Conservation (phyloP, 208 protist genomes). For the Trypanosoma brucei region DNA sequence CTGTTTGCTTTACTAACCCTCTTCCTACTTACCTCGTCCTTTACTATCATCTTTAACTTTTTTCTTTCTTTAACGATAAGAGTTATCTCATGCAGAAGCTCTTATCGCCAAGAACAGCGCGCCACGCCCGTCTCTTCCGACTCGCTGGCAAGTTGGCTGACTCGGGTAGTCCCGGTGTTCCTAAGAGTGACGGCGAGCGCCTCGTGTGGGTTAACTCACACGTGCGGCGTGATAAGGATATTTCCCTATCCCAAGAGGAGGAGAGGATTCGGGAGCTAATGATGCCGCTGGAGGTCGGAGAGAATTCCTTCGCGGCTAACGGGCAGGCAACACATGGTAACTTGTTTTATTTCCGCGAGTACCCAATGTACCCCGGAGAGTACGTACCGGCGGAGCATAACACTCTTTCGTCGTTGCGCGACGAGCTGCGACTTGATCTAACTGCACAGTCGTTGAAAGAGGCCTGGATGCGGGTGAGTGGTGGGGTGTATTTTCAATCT, state of each 20-base stretch:
- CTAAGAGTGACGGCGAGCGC: constrained; percentile 68
- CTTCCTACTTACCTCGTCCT: too few relatives aligned
- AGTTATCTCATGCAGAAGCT: constrained; percentile 62
- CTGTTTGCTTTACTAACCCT: too few relatives aligned
- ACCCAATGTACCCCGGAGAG: constrained; percentile 89
- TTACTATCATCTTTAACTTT: too few relatives aligned
- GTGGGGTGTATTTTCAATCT: constrained; percentile 71
- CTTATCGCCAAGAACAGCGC: constrained; percentile 82
- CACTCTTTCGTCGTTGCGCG: constrained; percentile 77
- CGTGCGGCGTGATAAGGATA: constrained; percentile 61
- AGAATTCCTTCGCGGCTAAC: constrained; percentile 55
- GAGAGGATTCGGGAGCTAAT: constrained; percentile 57
- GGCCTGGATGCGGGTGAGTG: constrained; percentile 85
- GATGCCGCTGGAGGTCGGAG: constrained; percentile 63
- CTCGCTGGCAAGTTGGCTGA: constrained; percentile 36
- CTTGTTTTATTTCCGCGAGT: constrained; percentile 88
- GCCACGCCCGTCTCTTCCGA: constrained; percentile 84
- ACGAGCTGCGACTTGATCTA: constrained; percentile 75
- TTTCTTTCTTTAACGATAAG: too few relatives aligned
- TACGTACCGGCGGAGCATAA: constrained; percentile 87
- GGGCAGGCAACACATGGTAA: constrained; percentile 80
- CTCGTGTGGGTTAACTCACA: constrained; percentile 84
- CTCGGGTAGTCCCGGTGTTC: constrained; percentile 23
- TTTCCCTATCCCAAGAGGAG: constrained; percentile 64
- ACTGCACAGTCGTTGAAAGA: constrained; percentile 85